Base-by-base conservation (phyloP, 805 yeast genomes). In the Citeromyces nyonsensis region DNA sequence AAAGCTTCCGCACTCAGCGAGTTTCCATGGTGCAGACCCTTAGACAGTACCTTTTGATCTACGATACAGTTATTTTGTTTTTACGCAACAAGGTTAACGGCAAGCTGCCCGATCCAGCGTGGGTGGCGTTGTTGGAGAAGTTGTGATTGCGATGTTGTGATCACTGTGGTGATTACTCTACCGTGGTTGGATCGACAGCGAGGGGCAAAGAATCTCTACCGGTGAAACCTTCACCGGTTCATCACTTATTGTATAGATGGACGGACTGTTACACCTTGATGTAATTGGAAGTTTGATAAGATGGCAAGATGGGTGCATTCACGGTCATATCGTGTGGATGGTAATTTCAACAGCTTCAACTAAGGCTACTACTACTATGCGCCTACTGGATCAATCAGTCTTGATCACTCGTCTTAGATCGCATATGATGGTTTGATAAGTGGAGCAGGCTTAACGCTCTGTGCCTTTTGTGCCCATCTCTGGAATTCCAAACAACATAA, bases 1-100 rank as follows among this genome's bases (percentile, higher is more conserved):
- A 67, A 35, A 51, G 53, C 31, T 61, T 68, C 34, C 51, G 77
- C 36, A 51, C 58, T 31, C 73, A 68, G 44, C 47, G 77, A 27
- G 61, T 70, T 12, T 64, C 70, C 24, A 69, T 70, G 73, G 76
- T 70, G 14, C 76, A 69, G 42, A 70, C 66, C 32, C 48, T 69
- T 33, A 49, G 74, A 29, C 77, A 70, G 45, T 70, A 61, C 45
- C 55, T 62, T 33, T 52, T 67, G 39, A 58, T 69, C 32, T 69
- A 69, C 44, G 73, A 67, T 38, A 44, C 56, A 4, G 42, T 40
- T 10, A 31, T 56, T 11, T 38, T 54, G 24, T 46, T 42, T 36
- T 50, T 45, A 35, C 29, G 29, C 15, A 15, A 15, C 22, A 10
- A 27, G 10, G 22, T 27, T 18, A 27, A 27, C 7, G 29, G 13